Percentiles rank a stretch among this genome's conserved stretches.
phyloP scores from a whole-genome alignment of 805 yeast species.

The Candida ponderosae region DNA sequence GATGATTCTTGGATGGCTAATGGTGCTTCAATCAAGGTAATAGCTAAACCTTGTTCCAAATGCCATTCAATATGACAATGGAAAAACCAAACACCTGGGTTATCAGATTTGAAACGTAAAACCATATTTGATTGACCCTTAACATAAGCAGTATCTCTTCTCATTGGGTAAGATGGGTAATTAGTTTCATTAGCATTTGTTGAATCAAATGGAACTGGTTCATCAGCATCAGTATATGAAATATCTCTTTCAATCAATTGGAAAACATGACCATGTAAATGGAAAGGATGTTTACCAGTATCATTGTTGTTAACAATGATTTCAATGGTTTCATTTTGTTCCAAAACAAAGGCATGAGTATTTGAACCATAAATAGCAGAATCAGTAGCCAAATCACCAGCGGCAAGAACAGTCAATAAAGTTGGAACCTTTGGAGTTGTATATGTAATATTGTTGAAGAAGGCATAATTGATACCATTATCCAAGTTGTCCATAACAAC shows the following conservation, averaged over 20 bases:
- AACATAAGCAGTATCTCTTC: constrained; percentile 75
- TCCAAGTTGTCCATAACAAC: constrained; percentile 80
- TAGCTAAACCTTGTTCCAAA: constrained; percentile 86
- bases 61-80: constrained; percentile 99
- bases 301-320: constrained; percentile 80
- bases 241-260: constrained; percentile 69
- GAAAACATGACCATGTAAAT: constrained; percentile 84
- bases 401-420: constrained; percentile 65
- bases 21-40: constrained; percentile 82
- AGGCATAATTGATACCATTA: constrained; percentile 91
- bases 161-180: constrained; percentile 71
- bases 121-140: constrained; percentile 82
- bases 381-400: constrained; percentile 54
- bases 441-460: constrained; percentile 84
- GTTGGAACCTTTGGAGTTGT: constrained; percentile 81
- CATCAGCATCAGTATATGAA: constrained; percentile 40
- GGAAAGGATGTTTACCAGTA: constrained; percentile 96
- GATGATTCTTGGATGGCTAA: constrained; percentile 44
- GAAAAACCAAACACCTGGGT: constrained; percentile 98
- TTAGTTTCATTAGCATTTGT: constrained; percentile 34
- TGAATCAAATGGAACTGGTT: constrained; percentile 52
- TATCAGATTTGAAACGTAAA: constrained; percentile 81
- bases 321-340: constrained; percentile 51
- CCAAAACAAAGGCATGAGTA: constrained; percentile 68
- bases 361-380: constrained; percentile 64